Evolutionary conservation across 495 filamentous ascomycete species (phyloP).

Genomic region (Penicillium verhagenii): DNA sequence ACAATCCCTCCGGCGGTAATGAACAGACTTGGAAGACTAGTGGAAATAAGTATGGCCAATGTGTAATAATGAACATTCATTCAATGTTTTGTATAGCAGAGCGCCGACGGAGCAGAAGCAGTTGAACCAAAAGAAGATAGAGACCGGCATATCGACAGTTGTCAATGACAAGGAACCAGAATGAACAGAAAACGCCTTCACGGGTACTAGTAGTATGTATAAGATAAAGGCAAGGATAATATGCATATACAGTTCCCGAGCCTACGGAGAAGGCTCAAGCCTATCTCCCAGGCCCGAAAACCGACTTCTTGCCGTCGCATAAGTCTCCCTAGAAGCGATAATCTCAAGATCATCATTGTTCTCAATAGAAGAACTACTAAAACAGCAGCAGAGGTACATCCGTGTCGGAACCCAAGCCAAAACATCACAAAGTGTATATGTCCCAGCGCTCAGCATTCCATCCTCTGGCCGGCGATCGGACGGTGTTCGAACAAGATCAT

Average conservation of each 20-base stretch:
- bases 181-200: neutral
- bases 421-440: neutral
- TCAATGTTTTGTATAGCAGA: too few relatives aligned
- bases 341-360: conserved; percentile 8
- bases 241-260: neutral
- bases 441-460: neutral
- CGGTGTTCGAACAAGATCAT: neutral
- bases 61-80: too few relatives aligned
- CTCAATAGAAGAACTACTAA: neutral
- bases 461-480: neutral
- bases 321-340: conserved; percentile 27
- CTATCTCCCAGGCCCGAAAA: conserved; percentile 4
- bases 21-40: too few relatives aligned
- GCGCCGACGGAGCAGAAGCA: too few relatives aligned
- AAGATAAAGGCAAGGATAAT: neutral
- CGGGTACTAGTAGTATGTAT: too few relatives aligned
- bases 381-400: conserved; percentile 22
- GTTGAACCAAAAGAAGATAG: too few relatives aligned
- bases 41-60: too few relatives aligned
- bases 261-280: neutral
- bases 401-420: conserved; percentile 12
- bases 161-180: neutral
- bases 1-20: too few relatives aligned
- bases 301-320: conserved; percentile 28
- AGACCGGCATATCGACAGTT: too few relatives aligned